Evolutionary conservation across 2,329 filamentous ascomycete genomes (phyloP).

Genomic region (Canariomyces notabilis): DNA sequence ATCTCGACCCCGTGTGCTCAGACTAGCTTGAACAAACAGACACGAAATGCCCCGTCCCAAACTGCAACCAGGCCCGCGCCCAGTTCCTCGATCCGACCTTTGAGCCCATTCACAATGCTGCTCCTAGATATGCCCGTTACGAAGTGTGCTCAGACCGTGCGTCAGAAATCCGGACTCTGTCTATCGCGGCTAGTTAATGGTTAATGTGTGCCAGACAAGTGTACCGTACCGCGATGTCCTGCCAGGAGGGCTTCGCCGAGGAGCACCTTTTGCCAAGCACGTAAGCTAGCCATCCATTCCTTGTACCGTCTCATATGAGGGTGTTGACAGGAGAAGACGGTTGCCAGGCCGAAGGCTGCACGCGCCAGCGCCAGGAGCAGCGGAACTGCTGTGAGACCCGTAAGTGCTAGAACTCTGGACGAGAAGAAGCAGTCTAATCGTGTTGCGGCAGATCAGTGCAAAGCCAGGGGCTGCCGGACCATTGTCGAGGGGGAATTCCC

Average conservation of each 20-base stretch:
- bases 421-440: not conserved
- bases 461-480: constrained; percentile 15
- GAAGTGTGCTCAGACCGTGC: constrained; percentile 23
- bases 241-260: constrained; percentile 9
- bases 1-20: not conserved
- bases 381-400: constrained; percentile 21
- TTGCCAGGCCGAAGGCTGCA: constrained; percentile 21
- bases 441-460: constrained; percentile 17
- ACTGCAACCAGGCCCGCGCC: constrained; percentile 21
- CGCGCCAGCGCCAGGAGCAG: constrained; percentile 16
- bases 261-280: constrained; percentile 16
- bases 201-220: constrained; percentile 20
- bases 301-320: no score
- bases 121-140: constrained; percentile 19
- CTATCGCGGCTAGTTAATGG: not conserved
- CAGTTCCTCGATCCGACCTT: constrained; percentile 22
- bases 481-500: constrained; percentile 20
- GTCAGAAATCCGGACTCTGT: not conserved
- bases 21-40: constrained; percentile 5
- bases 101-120: constrained; percentile 11
- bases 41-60: constrained; percentile 18
- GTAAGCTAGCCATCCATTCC: constrained; percentile 8
- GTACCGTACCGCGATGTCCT: constrained; percentile 16
- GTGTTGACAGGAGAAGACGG: constrained; percentile 13
- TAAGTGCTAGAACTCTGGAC: constrained; percentile 4